Evolutionary conservation across 441 rosid genomes (phyloP), one percentile per base, ranked within the genome.

Genomic region (Bocquillonia castaneifolia): DNA sequence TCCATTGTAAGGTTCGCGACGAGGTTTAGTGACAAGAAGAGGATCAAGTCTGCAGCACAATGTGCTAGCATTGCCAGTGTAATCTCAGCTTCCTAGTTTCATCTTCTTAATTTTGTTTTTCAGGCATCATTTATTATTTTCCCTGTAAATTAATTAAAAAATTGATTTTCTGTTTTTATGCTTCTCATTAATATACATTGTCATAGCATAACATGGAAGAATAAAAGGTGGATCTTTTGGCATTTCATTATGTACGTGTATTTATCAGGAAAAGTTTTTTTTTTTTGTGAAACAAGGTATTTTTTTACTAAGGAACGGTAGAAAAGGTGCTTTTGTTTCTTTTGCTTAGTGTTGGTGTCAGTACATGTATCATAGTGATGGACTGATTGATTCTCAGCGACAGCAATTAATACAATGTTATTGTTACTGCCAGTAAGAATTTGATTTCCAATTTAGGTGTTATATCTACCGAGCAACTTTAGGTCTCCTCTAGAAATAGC

Each of bases 21-120:
- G 0, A 76, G 88, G 75, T 79, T 85, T 64, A 79, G 77, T 69
- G 80, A 77, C 28, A 81, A 73, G 64, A 85, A 80, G 64, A 69
- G 80, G 67, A 79, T 84, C 73, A 79, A 78, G 72, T 78, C 74
- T 64, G 90, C 88, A 0, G 75, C 83, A 23, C 79, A 77, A 67
- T 81, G 86, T 79, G 84, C 88, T 55, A 67, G 65, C 67, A 80
- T 85, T 57, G 88, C 88, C 13, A 85, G 75, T 86, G 95, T 89
- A 81, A 68, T 37, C 42, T 42, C 15, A 6, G 36, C n/a, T 54
- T 47, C 51, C 39, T 48, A 20, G 26, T 5, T 64, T 64, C 28
- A 13, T 59, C 15, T 47, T 57, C 56, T 39, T 8, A 26, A 29
- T 22, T 36, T 10, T 34, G 1, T 37, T 15, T 59, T 8, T 0